Percentiles rank a stretch among this genome's conserved stretches.
These are phyloP conservation scores for Aspergillus nidulans DNA, from an alignment of 495 filamentous ascomycete species.

Conservation along the genomic window DNA sequence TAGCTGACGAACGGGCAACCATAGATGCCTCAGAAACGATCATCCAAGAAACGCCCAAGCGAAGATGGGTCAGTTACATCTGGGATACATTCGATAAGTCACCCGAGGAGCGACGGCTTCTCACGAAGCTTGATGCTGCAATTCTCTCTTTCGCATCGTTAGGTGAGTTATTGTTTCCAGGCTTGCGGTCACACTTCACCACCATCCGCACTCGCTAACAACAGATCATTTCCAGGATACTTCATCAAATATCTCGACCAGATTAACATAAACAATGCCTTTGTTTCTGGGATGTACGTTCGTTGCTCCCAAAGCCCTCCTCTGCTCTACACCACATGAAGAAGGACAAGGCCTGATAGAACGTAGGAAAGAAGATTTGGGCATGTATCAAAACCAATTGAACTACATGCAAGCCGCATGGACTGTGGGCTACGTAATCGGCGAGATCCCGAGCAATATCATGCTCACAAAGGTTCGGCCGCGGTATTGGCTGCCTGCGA, in stretches of 20 bases:
- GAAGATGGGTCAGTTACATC: conserved; percentile 41
- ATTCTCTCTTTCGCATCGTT: conserved; percentile 52
- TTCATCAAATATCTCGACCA: conserved; percentile 59
- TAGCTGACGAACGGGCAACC: neutral
- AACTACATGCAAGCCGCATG: conserved; percentile 51
- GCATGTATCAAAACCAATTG: conserved; percentile 51
- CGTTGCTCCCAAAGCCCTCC: neutral
- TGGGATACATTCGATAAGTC: conserved; percentile 62
- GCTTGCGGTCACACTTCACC: too few relatives aligned
- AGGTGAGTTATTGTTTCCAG: conserved; percentile 24
- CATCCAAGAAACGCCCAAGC: neutral
- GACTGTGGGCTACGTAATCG: conserved; percentile 62
- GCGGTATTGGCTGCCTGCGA: conserved; percentile 55
- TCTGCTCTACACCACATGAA: too few relatives aligned
- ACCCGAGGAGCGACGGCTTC: conserved; percentile 53
- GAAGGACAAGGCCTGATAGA: neutral
- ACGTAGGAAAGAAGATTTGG: conserved; percentile 60
- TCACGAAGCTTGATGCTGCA: conserved; percentile 56
- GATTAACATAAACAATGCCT: conserved; percentile 54
- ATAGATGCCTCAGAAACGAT: neutral
- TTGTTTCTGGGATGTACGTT: conserved; percentile 42
- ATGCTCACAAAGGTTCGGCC: conserved; percentile 52
- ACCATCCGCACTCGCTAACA: too few relatives aligned
- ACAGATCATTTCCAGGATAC: conserved; percentile 34
- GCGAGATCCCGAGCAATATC: conserved; percentile 58